phyloP scores from a whole-genome alignment of 225 moss, liverwort and hornwort species.

The Takakia lepidozioides region DNA sequence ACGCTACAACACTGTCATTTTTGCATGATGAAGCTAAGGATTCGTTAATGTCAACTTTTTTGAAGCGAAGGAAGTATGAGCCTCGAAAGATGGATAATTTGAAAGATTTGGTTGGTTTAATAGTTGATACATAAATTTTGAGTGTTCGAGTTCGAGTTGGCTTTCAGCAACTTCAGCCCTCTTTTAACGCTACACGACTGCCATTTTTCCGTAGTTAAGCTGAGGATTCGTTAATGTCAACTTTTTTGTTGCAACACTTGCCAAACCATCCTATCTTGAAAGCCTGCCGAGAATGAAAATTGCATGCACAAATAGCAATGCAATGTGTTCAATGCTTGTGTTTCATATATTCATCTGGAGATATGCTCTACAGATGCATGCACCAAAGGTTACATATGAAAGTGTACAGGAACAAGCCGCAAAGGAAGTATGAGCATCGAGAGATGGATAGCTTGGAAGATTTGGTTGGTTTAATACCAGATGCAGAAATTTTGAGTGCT shows the following conservation, averaged over 20 bases:
- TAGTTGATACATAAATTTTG: slow-evolving; percentile 2
- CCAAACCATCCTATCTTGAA: no score
- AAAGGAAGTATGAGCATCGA: slow-evolving; percentile 13
- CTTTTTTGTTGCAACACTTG: no score
- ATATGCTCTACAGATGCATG: no score
- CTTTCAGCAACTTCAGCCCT: slow-evolving; percentile 8
- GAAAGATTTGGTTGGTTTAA: slow-evolving; percentile 17
- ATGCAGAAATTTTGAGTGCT: slow-evolving; percentile 9
- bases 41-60: background rate
- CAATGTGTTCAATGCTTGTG: no score
- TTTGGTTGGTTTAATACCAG: slow-evolving; percentile 12
- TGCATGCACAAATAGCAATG: no score
- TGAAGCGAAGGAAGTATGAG: slow-evolving; percentile 14
- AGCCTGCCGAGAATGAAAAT: no score
- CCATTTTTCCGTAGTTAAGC: background rate
- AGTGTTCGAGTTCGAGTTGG: slow-evolving; percentile 6
- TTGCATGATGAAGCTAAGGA: background rate
- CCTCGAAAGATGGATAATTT: slow-evolving; percentile 13
- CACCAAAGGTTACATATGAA: no score
- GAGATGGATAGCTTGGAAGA: slow-evolving; percentile 18
- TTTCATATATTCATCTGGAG: no score
- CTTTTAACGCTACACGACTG: no score
- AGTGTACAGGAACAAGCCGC: no score
- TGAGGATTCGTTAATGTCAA: background rate
- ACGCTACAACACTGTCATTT: no score